phyloP scores from a whole-genome alignment of 148 eudicot species.

The Diospyros lotus region DNA sequence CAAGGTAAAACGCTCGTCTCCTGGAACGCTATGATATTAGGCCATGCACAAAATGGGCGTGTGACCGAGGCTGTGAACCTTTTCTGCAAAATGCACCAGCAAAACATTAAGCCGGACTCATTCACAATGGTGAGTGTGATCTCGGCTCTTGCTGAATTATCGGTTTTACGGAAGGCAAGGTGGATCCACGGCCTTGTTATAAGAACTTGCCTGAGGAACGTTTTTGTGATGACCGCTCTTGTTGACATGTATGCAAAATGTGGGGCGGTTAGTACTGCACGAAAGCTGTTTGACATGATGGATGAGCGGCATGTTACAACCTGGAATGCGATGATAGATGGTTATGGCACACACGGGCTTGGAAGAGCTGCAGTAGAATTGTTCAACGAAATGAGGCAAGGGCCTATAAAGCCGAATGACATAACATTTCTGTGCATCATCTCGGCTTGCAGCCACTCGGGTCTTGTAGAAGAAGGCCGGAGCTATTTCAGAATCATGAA shows the following conservation, averaged over 20 bases:
- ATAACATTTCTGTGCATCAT: constrained; percentile 69
- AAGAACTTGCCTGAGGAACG: constrained; percentile 51
- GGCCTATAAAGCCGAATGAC: constrained; percentile 44
- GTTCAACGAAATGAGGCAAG: constrained; percentile 53
- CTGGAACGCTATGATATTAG: constrained; percentile 86
- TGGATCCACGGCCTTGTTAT: constrained; percentile 77
- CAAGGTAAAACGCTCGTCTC: constrained; percentile 64
- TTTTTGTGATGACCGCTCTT: constrained; percentile 77
- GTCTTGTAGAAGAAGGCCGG: constrained; percentile 67
- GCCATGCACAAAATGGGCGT: constrained; percentile 65
- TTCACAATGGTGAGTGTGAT: constrained; percentile 83
- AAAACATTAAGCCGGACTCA: constrained; percentile 51
- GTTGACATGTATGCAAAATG: constrained; percentile 93
- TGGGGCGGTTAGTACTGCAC: constrained; percentile 70
- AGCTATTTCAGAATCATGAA: constrained; percentile 57
- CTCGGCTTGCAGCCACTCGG: constrained; percentile 89
- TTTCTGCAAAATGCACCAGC: constrained; percentile 44
- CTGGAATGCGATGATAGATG: constrained; percentile 95
- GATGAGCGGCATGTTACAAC: constrained; percentile 61
- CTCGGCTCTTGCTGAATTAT: constrained; percentile 74
- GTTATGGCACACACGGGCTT: constrained; percentile 86
- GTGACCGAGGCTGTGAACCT: constrained; percentile 51
- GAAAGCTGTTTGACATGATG: constrained; percentile 68
- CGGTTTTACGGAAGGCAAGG: constrained; percentile 66
- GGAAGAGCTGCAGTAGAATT: constrained; percentile 53